phyloP scores from a whole-genome alignment of 2,329 filamentous ascomycete species.

The Ceratocystis destructans region DNA sequence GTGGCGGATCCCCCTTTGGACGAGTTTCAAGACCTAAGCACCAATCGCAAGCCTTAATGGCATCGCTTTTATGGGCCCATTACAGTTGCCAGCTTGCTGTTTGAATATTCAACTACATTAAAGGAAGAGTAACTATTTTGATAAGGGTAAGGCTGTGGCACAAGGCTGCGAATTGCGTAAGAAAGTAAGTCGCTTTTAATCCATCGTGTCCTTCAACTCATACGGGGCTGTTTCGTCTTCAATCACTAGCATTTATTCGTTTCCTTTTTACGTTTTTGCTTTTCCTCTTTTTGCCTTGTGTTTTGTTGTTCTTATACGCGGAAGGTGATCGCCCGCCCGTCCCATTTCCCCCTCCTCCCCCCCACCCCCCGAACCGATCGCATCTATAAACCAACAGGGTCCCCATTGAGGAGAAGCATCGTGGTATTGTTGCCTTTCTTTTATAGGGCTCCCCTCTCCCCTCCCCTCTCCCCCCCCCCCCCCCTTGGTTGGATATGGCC shows the following conservation, averaged over 20 bases:
- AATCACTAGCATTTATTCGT: not conserved
- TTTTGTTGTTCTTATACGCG: not conserved
- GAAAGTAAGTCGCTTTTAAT: not conserved
- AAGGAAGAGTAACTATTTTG: not conserved
- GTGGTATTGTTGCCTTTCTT: too few species aligned
- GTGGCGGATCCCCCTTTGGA: not conserved
- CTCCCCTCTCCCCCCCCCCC: too few species aligned
- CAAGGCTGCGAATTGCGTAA: not conserved
- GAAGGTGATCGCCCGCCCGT: not conserved
- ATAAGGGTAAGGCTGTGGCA: not conserved
- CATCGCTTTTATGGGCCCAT: not conserved
- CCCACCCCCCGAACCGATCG: not conserved
- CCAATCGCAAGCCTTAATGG: not conserved
- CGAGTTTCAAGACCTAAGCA: not conserved
- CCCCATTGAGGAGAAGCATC: not conserved
- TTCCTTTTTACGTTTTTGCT: not conserved
- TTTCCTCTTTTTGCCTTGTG: not conserved
- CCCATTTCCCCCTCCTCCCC: not conserved
- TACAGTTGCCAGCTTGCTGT: conserved; percentile 1
- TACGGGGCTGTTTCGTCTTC: not conserved
- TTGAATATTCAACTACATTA: not conserved
- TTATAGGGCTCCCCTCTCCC: not conserved
- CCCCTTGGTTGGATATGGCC: conserved; percentile 21
- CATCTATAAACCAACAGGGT: not conserved
- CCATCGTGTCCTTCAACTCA: not conserved